Evolutionary conservation across 495 filamentous ascomycete genomes (phyloP).

Genomic region (Penicillium waksmanii): DNA sequence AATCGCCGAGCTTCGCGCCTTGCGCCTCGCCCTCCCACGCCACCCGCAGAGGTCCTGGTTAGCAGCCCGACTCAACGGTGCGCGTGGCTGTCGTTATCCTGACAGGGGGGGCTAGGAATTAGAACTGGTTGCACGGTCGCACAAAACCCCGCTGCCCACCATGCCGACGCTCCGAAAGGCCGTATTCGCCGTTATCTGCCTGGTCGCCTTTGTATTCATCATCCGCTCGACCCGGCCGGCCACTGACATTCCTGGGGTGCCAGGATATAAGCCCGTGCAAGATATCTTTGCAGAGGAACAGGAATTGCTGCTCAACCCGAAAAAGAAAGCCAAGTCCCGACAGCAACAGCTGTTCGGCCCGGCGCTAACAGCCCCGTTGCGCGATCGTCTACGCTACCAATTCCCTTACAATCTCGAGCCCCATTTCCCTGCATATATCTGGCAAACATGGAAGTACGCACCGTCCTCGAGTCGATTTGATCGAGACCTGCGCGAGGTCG

Average conservation of each 20-base stretch:
- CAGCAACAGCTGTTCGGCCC: conserved; percentile 44
- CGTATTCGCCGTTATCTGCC: conserved; percentile 65
- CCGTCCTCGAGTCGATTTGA: conserved; percentile 79
- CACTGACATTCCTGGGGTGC: conserved; percentile 31
- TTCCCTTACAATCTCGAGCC: conserved; percentile 87
- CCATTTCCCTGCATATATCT: conserved; percentile 96
- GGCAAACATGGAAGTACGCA: conserved; percentile 97
- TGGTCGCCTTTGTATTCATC: conserved; percentile 73
- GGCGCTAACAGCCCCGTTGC: conserved; percentile 56
- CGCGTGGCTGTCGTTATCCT: conserved; percentile 18
- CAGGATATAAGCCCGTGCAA: conserved; percentile 26
- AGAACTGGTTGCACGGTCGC: conserved; percentile 4
- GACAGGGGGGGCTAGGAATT: background rate
- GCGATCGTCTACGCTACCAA: conserved; percentile 86
- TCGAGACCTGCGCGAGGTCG: conserved; percentile 72
- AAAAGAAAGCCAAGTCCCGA: conserved; percentile 26
- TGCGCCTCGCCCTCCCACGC: conserved; percentile 3
- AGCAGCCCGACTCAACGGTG: conserved; percentile 6
- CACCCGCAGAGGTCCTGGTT: conserved; percentile 7
- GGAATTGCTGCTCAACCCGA: conserved; percentile 9
- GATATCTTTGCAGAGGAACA: conserved; percentile 30
- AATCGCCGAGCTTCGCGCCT: conserved; percentile 3
- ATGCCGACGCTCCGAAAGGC: conserved; percentile 76
- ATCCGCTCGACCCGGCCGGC: conserved; percentile 62
- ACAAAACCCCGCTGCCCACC: conserved; percentile 19